Evolutionary conservation across 345 rosid species (phyloP).

Genomic region (Hypericum androsaemum): DNA sequence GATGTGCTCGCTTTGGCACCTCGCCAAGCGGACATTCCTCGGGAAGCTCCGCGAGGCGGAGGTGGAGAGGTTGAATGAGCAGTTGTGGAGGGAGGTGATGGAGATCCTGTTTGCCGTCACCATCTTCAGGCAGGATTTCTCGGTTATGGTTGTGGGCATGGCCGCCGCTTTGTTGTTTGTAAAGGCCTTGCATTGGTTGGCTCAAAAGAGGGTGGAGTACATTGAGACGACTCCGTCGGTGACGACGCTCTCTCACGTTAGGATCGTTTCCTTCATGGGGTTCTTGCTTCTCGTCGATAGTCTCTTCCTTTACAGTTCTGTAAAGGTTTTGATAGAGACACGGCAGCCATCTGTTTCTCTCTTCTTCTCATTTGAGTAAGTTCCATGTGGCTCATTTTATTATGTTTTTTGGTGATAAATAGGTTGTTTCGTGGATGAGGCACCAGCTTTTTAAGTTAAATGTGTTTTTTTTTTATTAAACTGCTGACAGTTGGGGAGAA

Average conservation of each 20-base stretch:
- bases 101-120: conserved; percentile 91
- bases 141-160: conserved; percentile 65
- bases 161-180: conserved; percentile 65
- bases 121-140: conserved; percentile 86
- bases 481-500: too few species aligned
- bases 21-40: conserved; percentile 60
- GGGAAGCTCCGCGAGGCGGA: conserved; percentile 95
- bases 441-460: too few species aligned
- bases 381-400: background rate
- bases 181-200: conserved; percentile 89
- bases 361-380: conserved; percentile 96
- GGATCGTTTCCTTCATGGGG: conserved; percentile 72
- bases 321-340: conserved; percentile 48
- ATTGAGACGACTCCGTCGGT: conserved; percentile 92
- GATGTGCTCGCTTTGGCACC: conserved; percentile 73
- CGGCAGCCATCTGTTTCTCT: conserved; percentile 78
- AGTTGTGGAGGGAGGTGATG: conserved; percentile 90
- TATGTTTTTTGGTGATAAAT: background rate
- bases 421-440: too few species aligned
- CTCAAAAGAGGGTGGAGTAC: conserved; percentile 91
- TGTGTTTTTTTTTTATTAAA: too few species aligned
- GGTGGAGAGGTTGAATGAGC: conserved; percentile 87
- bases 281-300: conserved; percentile 65
- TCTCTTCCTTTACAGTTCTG: conserved; percentile 49
- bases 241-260: conserved; percentile 47